phyloP scores from a whole-genome alignment of 129 eudicot species.

The Flaveria ramosissima region DNA sequence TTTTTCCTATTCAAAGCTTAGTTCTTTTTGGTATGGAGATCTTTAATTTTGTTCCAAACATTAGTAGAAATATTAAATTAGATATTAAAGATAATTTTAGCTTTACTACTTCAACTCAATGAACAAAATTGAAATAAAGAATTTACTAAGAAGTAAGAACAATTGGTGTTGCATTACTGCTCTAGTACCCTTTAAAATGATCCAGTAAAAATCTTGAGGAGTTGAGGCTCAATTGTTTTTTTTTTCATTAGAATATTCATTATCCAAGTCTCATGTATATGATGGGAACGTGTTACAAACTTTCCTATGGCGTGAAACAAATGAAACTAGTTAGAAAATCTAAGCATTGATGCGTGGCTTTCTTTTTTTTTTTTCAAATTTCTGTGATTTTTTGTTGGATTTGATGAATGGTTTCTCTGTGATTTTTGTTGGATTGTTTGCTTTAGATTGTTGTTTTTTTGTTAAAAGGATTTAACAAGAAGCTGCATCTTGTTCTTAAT shows the following conservation, averaged over 20 bases:
- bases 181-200: neutral
- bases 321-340: neutral
- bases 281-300: neutral
- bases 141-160: neutral
- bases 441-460: neutral
- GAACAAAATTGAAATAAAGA: neutral
- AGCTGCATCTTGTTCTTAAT: neutral
- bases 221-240: neutral
- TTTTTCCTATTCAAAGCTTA: constrained; percentile 10
- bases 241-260: neutral
- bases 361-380: neutral
- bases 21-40: neutral
- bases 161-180: neutral
- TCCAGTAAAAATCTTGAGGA: neutral
- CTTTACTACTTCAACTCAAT: neutral
- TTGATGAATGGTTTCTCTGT: neutral
- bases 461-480: neutral
- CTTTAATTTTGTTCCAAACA: constrained; percentile 13
- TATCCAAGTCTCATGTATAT: neutral
- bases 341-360: neutral
- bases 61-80: neutral
- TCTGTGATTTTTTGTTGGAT: neutral
- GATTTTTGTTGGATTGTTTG: neutral
- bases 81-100: neutral
- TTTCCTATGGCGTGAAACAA: neutral